Percentiles rank a stretch among this genome's conserved stretches.
These are phyloP conservation scores for Euphorbia lathyris DNA, from an alignment of 345 rosid species.

Conservation along the genomic window DNA sequence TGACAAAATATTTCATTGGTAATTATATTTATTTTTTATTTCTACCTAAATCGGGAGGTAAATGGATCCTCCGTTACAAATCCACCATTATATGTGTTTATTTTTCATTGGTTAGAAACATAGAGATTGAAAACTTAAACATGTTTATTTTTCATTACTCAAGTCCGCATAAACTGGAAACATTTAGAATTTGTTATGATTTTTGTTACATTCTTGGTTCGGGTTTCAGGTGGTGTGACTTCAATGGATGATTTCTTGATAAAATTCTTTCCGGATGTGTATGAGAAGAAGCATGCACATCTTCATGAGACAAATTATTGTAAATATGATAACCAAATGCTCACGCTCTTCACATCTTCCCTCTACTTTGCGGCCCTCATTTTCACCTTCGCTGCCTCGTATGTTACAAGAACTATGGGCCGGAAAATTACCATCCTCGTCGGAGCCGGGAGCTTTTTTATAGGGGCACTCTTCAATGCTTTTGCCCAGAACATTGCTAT, in stretches of 20 bases:
- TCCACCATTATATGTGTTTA: no score
- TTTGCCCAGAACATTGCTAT: slow-evolving; percentile 55
- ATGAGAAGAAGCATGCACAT: slow-evolving; percentile 62
- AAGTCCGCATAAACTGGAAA: no score
- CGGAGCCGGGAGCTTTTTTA: slow-evolving; percentile 75
- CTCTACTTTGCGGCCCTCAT: slow-evolving; percentile 83
- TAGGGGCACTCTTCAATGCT: slow-evolving; percentile 72
- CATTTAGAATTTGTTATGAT: not conserved
- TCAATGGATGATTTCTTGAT: slow-evolving; percentile 96
- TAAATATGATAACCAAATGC: slow-evolving; percentile 76
- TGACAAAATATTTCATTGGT: no score
- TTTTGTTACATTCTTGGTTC: not conserved
- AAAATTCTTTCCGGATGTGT: slow-evolving; percentile 66
- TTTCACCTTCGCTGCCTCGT: slow-evolving; percentile 72
- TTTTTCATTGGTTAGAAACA: no score
- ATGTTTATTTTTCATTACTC: no score
- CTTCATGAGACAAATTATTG: slow-evolving; percentile 84
- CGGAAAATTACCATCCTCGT: slow-evolving; percentile 67
- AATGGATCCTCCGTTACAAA: no score
- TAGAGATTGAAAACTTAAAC: no score
- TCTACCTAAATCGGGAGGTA: no score
- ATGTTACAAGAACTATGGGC: slow-evolving; percentile 60
- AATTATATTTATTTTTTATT: no score
- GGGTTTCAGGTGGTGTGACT: slow-evolving; percentile 77
- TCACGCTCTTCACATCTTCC: slow-evolving; percentile 83